phyloP scores from a whole-genome alignment of 73 alveolate species.

The Loxodes magnus region DNA sequence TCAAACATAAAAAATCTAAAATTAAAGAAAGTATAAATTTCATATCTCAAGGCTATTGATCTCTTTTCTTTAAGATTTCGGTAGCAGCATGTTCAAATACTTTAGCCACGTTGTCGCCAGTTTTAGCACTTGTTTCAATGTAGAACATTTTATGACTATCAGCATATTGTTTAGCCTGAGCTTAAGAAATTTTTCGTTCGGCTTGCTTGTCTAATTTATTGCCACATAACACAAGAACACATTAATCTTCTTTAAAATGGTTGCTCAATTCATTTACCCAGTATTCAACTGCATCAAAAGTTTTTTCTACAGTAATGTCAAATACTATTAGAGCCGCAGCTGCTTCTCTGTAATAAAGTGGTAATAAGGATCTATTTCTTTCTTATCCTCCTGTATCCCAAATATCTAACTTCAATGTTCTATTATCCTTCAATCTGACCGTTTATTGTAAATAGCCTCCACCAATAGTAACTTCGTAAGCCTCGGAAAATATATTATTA shows the following conservation, averaged over 20 bases:
- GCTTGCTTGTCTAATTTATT: conserved; percentile 40
- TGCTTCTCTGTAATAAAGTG: conserved; percentile 54
- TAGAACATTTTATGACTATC: conserved; percentile 14
- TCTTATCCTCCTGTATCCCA: conserved; percentile 64
- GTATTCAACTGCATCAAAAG: conserved; percentile 35
- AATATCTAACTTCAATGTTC: conserved; percentile 30
- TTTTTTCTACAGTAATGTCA: conserved; percentile 41
- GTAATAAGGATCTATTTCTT: conserved; percentile 39
- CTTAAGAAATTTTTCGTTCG: conserved; percentile 21
- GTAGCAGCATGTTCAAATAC: conserved; percentile 20
- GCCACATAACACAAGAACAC: conserved; percentile 27
- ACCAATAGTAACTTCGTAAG: conserved; percentile 34
- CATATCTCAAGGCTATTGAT: too few relatives aligned
- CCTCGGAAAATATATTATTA: conserved; percentile 22
- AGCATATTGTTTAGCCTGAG: conserved; percentile 25
- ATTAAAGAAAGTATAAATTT: too few relatives aligned
- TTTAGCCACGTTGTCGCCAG: conserved; percentile 24
- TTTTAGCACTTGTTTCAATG: conserved; percentile 34
- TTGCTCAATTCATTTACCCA: conserved; percentile 48
- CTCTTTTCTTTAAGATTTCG: background rate
- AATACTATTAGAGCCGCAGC: conserved; percentile 41
- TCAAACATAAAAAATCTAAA: too few relatives aligned
- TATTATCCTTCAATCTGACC: conserved; percentile 25
- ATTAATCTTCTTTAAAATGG: conserved; percentile 28
- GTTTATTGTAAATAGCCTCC: conserved; percentile 43